A percentile compares a stretch with the other conserved stretches of the same genome.
Conservation (phyloP, 805 yeast genomes). For the Ogataea henricii region DNA sequence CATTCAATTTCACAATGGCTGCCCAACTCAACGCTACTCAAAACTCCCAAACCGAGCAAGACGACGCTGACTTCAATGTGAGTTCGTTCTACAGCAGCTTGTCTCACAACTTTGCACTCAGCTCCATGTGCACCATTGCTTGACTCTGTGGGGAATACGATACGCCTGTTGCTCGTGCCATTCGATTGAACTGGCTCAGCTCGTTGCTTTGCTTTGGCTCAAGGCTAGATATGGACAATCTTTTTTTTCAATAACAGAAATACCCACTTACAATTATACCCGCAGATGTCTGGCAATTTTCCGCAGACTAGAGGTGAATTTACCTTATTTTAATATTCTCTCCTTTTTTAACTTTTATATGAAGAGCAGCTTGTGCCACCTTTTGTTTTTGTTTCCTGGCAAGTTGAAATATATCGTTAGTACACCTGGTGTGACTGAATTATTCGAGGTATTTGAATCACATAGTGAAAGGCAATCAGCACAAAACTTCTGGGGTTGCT, state of each 20-base stretch:
- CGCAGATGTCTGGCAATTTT: not conserved
- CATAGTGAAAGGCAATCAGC: too few species aligned
- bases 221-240: not conserved
- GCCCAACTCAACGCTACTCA: slow-evolving; percentile 12
- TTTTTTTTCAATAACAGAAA: not conserved
- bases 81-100: slow-evolving; percentile 6
- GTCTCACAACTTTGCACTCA: not conserved
- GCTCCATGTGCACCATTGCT: slow-evolving; percentile 14
- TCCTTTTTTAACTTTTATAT: not conserved
- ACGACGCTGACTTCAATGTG: slow-evolving; percentile 20
- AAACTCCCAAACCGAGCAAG: slow-evolving; percentile 18
- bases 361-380: not conserved
- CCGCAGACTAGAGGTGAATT: not conserved
- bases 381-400: not conserved
- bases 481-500: too few species aligned
- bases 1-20: slow-evolving; percentile 9
- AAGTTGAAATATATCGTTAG: slow-evolving; percentile 1
- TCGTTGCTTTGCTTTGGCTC: not conserved
- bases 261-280: not conserved
- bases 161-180: not conserved
- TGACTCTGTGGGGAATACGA: not conserved
- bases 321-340: not conserved
- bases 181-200: not conserved
- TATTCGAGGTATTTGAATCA: not conserved
- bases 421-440: slow-evolving; percentile 2